Conservation (phyloP, 371 early-diverging fungal genomes). For the Mucor lusitanicus region DNA sequence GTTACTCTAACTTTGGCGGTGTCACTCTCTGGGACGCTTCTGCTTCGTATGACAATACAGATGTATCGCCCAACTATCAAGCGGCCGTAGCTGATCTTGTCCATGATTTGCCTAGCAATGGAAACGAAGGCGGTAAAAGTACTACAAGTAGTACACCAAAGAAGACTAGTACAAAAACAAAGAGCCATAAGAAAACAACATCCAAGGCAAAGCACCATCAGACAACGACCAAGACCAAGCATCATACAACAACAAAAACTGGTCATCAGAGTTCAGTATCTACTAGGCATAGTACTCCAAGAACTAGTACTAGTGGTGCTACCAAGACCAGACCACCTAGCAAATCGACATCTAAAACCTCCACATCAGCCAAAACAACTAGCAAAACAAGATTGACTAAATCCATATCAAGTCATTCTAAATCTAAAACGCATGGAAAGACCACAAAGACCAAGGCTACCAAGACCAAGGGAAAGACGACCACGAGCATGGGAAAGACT, state of each 20-base stretch:
- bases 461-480: background rate
- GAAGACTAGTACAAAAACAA: background rate
- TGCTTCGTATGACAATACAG: slow-evolving; percentile 34
- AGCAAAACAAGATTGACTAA: background rate
- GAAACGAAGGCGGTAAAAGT: background rate
- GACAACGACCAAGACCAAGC: background rate
- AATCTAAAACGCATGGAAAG: too few relatives aligned
- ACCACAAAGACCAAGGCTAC: background rate
- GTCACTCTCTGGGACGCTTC: slow-evolving; percentile 69
- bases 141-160: background rate
- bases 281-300: background rate
- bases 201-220: background rate
- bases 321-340: background rate
- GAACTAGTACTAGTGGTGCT: background rate
- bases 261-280: background rate
- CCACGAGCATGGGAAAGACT: background rate
- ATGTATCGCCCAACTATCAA: slow-evolving; percentile 33
- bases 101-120: slow-evolving; percentile 4
- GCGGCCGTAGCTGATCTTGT: slow-evolving; percentile 30
- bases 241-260: background rate
- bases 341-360: background rate
- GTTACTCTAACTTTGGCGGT: slow-evolving; percentile 64
- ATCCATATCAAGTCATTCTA: background rate
- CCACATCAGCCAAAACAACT: too few relatives aligned
- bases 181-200: background rate